Evolutionary conservation across 2,329 filamentous ascomycete species (phyloP).

Genomic region (Monosporascus sp.): DNA sequence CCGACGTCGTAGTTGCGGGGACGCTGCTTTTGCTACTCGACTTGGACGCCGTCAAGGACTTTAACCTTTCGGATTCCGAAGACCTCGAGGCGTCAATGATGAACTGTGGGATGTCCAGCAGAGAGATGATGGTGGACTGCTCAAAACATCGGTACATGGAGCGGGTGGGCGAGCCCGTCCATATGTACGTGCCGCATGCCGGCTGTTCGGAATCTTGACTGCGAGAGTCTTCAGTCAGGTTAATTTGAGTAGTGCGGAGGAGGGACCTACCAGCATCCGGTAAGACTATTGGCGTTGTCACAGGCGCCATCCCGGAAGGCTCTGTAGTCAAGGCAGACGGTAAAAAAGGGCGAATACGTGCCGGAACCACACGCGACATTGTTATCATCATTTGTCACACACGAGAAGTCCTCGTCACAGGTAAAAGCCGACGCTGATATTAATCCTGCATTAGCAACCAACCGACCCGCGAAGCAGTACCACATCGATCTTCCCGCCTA

Average conservation of each 20-base stretch:
- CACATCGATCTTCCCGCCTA: too few species aligned
- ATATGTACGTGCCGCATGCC: slow-evolving; percentile 33
- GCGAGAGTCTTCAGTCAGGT: background rate
- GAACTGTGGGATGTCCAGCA: slow-evolving; percentile 31
- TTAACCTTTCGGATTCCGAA: background rate
- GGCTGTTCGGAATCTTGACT: slow-evolving; percentile 13
- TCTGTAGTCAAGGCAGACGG: slow-evolving; percentile 30
- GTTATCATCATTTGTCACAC: slow-evolving; percentile 28
- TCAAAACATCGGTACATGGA: slow-evolving; percentile 33
- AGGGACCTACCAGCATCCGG: slow-evolving; percentile 33
- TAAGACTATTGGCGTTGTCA: slow-evolving; percentile 17
- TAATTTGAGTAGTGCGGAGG: background rate
- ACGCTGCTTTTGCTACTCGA: background rate
- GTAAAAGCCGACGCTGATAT: slow-evolving; percentile 17
- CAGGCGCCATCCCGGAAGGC: slow-evolving; percentile 27
- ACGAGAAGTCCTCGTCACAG: slow-evolving; percentile 18
- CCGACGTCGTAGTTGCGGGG: background rate
- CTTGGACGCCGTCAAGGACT: background rate
- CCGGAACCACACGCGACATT: slow-evolving; percentile 31
- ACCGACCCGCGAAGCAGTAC: too few species aligned
- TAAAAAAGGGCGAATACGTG: slow-evolving; percentile 26
- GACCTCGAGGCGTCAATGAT: slow-evolving; percentile 21
- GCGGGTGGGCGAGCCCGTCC: slow-evolving; percentile 27
- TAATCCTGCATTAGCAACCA: too few species aligned
- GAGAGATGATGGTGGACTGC: slow-evolving; percentile 21